Evolutionary conservation across 2,329 filamentous ascomycete species (phyloP).

Genomic region (Trichoderma pleuroti): DNA sequence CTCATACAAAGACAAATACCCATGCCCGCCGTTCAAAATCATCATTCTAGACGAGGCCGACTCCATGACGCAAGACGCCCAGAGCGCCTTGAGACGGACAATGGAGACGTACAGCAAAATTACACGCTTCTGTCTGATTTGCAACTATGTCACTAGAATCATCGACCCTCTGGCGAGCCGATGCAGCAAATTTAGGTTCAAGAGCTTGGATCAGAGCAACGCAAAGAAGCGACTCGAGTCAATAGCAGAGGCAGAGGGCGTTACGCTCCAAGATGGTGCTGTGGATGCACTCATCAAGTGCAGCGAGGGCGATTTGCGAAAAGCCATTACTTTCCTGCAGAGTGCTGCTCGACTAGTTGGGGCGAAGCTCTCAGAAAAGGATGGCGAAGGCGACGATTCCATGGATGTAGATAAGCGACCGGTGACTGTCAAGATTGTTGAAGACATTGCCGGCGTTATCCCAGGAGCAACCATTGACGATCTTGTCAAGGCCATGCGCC

Average conservation of each 20-base stretch:
- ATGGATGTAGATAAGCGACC: conserved; percentile 58
- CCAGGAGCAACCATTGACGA: conserved; percentile 68
- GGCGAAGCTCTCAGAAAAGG: conserved; percentile 50
- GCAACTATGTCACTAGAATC: conserved; percentile 97
- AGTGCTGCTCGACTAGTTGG: conserved; percentile 87
- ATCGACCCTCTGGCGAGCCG: conserved; percentile 92
- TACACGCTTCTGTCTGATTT: conserved; percentile 94
- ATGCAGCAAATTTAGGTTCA: conserved; percentile 97
- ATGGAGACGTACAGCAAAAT: conserved; percentile 99
- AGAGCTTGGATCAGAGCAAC: conserved; percentile 84
- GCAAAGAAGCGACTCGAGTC: conserved; percentile 74
- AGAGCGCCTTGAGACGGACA: conserved; percentile 84
- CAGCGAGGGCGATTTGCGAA: conserved; percentile 89
- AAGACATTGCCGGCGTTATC: conserved; percentile 96
- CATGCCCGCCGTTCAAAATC: conserved; percentile 97
- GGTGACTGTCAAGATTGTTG: conserved; percentile 75
- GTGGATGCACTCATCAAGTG: conserved; percentile 80
- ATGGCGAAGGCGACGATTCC: conserved; percentile 53
- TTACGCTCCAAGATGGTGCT: conserved; percentile 73
- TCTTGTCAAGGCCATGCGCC: conserved; percentile 73
- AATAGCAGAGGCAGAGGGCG: conserved; percentile 76
- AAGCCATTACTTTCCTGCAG: conserved; percentile 94
- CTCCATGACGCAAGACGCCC: conserved; percentile 97
- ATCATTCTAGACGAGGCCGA: conserved; percentile 98
- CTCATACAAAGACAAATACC: conserved; percentile 68